Evolutionary conservation across 2,329 filamentous ascomycete species (phyloP).

Genomic region (Hypoxylon sp.): DNA sequence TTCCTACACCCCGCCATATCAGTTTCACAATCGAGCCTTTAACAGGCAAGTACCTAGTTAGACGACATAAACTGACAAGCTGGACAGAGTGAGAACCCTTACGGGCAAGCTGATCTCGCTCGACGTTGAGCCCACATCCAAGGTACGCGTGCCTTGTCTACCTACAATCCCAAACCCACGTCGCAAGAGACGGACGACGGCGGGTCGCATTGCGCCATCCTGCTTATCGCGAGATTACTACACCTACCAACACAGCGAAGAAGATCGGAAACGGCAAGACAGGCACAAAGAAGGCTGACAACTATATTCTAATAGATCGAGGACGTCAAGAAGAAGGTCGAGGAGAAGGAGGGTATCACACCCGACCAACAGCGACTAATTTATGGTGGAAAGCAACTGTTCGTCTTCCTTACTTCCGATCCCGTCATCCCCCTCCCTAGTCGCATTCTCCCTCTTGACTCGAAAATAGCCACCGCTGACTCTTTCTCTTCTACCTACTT

Average conservation of each 20-base stretch:
- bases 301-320: slow-evolving; percentile 69
- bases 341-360: slow-evolving; percentile 98
- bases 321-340: slow-evolving; percentile 98
- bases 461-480: neutral
- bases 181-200: neutral
- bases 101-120: slow-evolving; percentile 99
- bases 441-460: neutral
- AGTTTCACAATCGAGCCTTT: neutral
- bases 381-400: slow-evolving; percentile 99
- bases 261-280: too few relatives aligned
- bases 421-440: neutral
- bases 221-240: neutral
- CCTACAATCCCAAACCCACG: slow-evolving; percentile 1
- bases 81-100: slow-evolving; percentile 88
- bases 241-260: too few relatives aligned
- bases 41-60: neutral
- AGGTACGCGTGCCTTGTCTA: too few relatives aligned
- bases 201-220: slow-evolving; percentile 3
- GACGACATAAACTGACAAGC: slow-evolving; percentile 17
- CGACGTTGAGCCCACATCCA: slow-evolving; percentile 94
- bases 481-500: neutral
- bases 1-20: slow-evolving; percentile 18
- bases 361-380: slow-evolving; percentile 97
- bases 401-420: slow-evolving; percentile 43
- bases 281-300: slow-evolving; percentile 5